Evolutionary conservation across 768 basidiomycete genomes (phyloP), one percentile per base, ranked within the genome.

Genomic region (Hypholoma sublateritium): DNA sequence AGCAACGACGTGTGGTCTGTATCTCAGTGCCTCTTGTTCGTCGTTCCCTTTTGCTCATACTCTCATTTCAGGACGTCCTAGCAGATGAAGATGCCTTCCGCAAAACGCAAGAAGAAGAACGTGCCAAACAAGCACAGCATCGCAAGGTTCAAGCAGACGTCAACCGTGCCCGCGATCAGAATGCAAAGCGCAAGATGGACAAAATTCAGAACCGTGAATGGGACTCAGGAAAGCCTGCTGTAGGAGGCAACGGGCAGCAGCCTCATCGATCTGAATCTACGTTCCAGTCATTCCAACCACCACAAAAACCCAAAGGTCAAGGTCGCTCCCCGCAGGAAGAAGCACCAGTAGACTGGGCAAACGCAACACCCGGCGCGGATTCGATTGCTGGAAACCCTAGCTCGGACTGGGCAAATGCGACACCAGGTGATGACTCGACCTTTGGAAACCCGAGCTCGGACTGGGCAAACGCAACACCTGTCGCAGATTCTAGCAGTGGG

Each of bases 31-130:
- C 39, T 37, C 21, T n/a, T 35, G 48, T 48, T 53, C 45, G 50
- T 39, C 22, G 16, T 35, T 53, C 50, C 57, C 34, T n/a, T 57
- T 39, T 52, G 55, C 56, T 41, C 39, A 42, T 50, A 36, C 17
- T 16, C 35, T 39, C 46, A 35, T 59, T 48, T 43, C 16, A 91
- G 90, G 89, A 90, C 60, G 89, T 93, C 5, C 79, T 84, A 70
- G 89, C 90, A 35, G 91, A 93, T 60, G 88, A 90, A 70, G 86
- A 87, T 11, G 88, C 88, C 6, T 93, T 90, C 73, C 80, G 78
- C 59, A 80, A 90, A 72, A 83, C 79, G 5, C 84, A 91, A 63
- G 85, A 87, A 55, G 71, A 71, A 0, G 89, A 91, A 49, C 83
- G 83, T 22, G 77, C 72, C 47, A 86, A 78, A 66, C 76, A 78